Conservation (phyloP, 2,329 filamentous ascomycete species). For the Hymenotorrendiella dingleyae region DNA sequence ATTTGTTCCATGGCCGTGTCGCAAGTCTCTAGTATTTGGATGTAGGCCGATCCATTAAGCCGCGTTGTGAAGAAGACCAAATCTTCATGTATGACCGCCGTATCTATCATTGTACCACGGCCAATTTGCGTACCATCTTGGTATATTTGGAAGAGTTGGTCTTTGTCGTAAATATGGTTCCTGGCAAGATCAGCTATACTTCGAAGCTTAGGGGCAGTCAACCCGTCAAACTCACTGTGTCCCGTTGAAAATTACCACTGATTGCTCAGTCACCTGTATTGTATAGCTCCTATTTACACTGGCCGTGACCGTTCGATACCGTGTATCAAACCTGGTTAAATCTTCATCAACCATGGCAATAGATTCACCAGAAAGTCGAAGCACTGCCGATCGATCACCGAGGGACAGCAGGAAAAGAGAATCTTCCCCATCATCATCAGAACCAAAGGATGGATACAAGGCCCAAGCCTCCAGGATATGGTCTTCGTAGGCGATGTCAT, state of each 20-base stretch:
- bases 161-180: constrained; percentile 7
- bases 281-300: constrained; percentile 34
- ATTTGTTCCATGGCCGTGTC: constrained; percentile 8
- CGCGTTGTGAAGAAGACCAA: constrained; percentile 23
- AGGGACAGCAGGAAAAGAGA: constrained; percentile 26
- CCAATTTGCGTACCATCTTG: constrained; percentile 6
- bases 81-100: constrained; percentile 20
- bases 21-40: constrained; percentile 16
- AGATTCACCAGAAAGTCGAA: constrained; percentile 45
- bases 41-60: constrained; percentile 10
- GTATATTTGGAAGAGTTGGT: constrained; percentile 11
- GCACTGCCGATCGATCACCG: constrained; percentile 24
- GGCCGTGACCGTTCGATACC: constrained; percentile 46
- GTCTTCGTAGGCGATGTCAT: constrained; percentile 46
- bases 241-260: constrained; percentile 21
- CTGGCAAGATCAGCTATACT: constrained; percentile 2
- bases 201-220: background rate
- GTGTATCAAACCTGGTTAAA: constrained; percentile 43
- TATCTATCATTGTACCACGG: constrained; percentile 14
- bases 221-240: background rate
- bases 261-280: constrained; percentile 49
- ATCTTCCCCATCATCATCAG: constrained; percentile 9
- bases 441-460: constrained; percentile 30
- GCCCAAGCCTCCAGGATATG: constrained; percentile 49
- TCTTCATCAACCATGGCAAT: constrained; percentile 37